Conservation (phyloP, 106 monocot species). For the Agapanthus africanus region DNA sequence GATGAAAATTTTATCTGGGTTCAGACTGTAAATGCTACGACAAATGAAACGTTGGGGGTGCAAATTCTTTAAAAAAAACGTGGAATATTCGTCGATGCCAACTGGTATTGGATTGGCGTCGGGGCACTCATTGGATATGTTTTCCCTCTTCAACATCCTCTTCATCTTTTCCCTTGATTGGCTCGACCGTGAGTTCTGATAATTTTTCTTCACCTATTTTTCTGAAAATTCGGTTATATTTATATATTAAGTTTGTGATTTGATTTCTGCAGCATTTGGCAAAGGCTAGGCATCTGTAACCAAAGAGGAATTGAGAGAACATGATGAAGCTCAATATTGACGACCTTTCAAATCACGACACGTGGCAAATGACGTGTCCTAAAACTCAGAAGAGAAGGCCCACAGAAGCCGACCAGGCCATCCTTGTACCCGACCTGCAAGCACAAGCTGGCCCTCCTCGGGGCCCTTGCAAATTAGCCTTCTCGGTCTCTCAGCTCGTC, state of each 20-base stretch:
- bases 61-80: conserved; percentile 11
- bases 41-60: conserved; percentile 14
- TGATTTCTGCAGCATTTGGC: conserved; percentile 13
- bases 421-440: no score
- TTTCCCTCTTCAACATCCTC: conserved; percentile 21
- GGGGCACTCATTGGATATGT: conserved; percentile 20
- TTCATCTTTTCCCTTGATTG: conserved; percentile 17
- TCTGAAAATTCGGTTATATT: background rate
- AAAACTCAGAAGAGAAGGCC: no score
- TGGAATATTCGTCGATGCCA: conserved; percentile 23
- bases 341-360: no score
- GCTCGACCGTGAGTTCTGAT: conserved; percentile 21
- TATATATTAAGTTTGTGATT: conserved; percentile 1
- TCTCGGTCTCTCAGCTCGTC: no score
- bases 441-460: no score
- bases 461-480: no score
- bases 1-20: conserved; percentile 1
- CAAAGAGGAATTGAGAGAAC: conserved; percentile 18
- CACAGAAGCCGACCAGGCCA: no score
- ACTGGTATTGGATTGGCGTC: conserved; percentile 44
- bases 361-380: no score
- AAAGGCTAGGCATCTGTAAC: conserved; percentile 14
- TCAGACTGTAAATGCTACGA: conserved; percentile 9
- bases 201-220: background rate
- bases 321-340: no score